These are phyloP conservation scores for Neonectria neomacrospora DNA, from an alignment of 2,329 filamentous ascomycete genomes.

Conservation along the genomic window DNA sequence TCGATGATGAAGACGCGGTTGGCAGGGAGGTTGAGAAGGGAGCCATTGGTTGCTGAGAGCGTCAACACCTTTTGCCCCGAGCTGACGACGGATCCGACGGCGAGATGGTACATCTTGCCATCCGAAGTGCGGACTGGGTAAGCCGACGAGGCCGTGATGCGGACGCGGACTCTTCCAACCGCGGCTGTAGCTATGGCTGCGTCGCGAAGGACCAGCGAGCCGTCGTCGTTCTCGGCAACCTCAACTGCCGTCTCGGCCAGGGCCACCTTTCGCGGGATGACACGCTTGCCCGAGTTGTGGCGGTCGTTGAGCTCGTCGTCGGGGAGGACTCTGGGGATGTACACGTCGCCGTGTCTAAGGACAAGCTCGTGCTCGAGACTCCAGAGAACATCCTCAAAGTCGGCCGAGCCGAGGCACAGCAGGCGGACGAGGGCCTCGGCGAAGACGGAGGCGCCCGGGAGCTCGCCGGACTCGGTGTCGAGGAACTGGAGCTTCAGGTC, in stretches of 20 bases:
- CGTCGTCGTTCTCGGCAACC: background rate
- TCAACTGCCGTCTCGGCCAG: background rate
- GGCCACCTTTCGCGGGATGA: background rate
- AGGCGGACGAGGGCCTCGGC: constrained; percentile 1
- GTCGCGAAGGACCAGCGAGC: background rate
- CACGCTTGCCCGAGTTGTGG: constrained; percentile 3
- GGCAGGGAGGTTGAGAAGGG: background rate
- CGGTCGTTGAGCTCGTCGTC: constrained; percentile 10
- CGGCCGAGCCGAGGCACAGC: background rate
- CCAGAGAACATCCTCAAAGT: constrained; percentile 1
- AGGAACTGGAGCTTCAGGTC: constrained; percentile 13
- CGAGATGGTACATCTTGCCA: constrained; percentile 1
- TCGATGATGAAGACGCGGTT: background rate
- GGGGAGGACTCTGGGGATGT: background rate
- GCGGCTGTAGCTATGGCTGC: background rate
- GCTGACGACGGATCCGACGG: background rate
- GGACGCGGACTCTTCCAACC: background rate
- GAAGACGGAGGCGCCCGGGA: background rate
- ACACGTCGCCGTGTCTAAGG: background rate
- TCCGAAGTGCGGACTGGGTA: background rate
- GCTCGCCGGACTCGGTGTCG: background rate
- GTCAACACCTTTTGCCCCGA: background rate
- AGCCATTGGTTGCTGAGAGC: background rate
- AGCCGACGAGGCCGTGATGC: background rate
- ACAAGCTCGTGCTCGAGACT: background rate